Base-by-base conservation (phyloP, 1,139 yeast species). In the Diutina ranongensis region DNA sequence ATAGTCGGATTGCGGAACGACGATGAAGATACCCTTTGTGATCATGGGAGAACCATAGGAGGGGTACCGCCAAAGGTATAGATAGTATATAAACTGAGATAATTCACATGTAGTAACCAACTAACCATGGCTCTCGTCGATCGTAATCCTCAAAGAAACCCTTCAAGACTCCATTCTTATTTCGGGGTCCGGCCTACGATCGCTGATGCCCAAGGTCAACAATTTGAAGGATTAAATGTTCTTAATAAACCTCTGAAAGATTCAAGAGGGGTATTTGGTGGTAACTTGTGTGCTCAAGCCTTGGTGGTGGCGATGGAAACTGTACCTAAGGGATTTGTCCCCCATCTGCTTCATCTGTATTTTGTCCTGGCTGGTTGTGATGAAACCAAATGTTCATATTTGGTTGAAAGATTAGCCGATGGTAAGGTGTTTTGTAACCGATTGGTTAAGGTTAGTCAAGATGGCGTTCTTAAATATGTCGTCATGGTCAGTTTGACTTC, bases 401-500 rank as follows among this genome's bases (percentile, higher is more conserved):
- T 64, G 49, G 64, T 68, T 35, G 48, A 33, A 38, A 47, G 46
- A 35, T 59, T 64, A 13, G 63, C 68, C 41, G 60, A 74, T 49
- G 94, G 94, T 2, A 76, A 72, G 49, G 79, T 54, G 49, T 83
- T 79, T 56, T 67, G 73, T 45, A 80, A 82, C 45, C 68, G 84
- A 46, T 71, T 76, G 36, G 72, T 83, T 3, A 64, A 67, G 44
- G 84, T 80, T 0, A 63, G 61, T 40, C 88, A 82, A 58, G 57
- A 67, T 20, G 77, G 74, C 10, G 60, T 62, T 18, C 55, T 79
- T 45, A 71, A 72, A 33, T 80, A 73, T 55, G 65, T 72, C 19
- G 75, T 83, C 18, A 72, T 72, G 35, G 63, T 80, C 7, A 72
- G 86, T 2, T 72, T 78, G 44, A 65, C 74, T 5, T 54, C 53